Conservation (phyloP, 1,284 basidiomycete species). For the Apiotrichum gamsii region DNA sequence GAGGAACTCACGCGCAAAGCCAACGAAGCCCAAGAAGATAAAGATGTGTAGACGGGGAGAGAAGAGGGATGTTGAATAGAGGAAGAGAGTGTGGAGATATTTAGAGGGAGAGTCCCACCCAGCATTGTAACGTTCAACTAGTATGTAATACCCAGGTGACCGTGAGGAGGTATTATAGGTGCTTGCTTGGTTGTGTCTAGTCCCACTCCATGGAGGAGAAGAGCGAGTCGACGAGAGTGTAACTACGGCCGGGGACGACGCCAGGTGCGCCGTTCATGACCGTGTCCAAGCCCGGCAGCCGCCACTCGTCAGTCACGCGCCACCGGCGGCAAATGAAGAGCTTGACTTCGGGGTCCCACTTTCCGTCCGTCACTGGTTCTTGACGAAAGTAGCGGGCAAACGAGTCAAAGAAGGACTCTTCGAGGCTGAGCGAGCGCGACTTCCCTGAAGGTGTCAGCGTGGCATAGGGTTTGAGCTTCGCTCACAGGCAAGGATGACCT, state of each 20-base stretch:
- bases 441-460: conserved; percentile 34
- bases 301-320: conserved; percentile 33
- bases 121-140: conserved; percentile 13
- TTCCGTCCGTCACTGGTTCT: conserved; percentile 30
- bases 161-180: not conserved
- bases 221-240: conserved; percentile 34
- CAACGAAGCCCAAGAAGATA: too few species aligned
- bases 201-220: conserved; percentile 38
- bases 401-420: conserved; percentile 44
- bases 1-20: too few species aligned
- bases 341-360: conserved; percentile 26
- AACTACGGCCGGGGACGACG: conserved; percentile 31
- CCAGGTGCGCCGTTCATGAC: conserved; percentile 38
- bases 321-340: conserved; percentile 41
- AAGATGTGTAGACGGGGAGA: conserved; percentile 25
- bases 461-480: not conserved
- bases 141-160: conserved; percentile 9
- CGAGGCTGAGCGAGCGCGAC: conserved; percentile 38
- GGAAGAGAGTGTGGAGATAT: not conserved
- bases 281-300: conserved; percentile 24
- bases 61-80: not conserved
- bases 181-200: conserved; percentile 1
- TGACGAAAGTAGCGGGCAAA: conserved; percentile 36
- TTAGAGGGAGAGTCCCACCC: conserved; percentile 3
- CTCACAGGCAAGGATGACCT: conserved; percentile 43